A percentile compares a stretch with the other conserved stretches of the same genome.
phyloP scores from a whole-genome alignment of 768 basidiomycete genomes.

The Zangia roseola region DNA sequence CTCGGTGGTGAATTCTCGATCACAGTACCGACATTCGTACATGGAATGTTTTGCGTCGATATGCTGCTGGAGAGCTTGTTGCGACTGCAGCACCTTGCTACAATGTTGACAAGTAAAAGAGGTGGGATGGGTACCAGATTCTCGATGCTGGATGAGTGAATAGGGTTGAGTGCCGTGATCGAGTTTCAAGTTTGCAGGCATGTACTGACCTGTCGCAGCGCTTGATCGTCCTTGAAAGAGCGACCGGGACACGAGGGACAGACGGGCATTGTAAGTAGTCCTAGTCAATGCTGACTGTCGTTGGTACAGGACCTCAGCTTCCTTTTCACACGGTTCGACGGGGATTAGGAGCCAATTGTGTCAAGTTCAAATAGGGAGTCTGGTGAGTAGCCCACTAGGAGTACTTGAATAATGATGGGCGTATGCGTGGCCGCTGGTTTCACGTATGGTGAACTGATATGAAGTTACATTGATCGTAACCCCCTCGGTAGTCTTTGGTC shows the following conservation, averaged over 20 bases:
- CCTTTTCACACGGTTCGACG: too few relatives aligned
- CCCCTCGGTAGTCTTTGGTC: too few relatives aligned
- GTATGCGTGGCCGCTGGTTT: too few relatives aligned
- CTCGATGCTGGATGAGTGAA: conserved; percentile 9
- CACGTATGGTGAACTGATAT: too few relatives aligned
- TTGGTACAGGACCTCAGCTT: too few relatives aligned
- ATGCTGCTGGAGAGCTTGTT: conserved; percentile 19
- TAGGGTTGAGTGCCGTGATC: too few relatives aligned
- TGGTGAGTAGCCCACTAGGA: too few relatives aligned
- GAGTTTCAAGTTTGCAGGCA: not conserved
- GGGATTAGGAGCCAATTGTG: too few relatives aligned
- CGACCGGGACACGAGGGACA: conserved; percentile 21
- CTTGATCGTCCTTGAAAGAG: conserved; percentile 10
- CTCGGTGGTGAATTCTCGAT: conserved; percentile 3
- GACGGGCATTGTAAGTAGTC: conserved; percentile 20
- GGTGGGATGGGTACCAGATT: conserved; percentile 8
- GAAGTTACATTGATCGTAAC: too few relatives aligned
- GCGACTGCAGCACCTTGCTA: not conserved
- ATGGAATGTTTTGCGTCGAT: conserved; percentile 1
- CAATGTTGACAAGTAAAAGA: conserved; percentile 7
- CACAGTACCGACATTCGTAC: conserved; percentile 16
- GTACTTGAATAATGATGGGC: too few relatives aligned
- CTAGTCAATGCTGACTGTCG: too few relatives aligned
- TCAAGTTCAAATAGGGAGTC: too few relatives aligned
- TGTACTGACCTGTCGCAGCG: conserved; percentile 16